Conservation (phyloP, 1,284 basidiomycete genomes). For the Tausonia pullulans region DNA sequence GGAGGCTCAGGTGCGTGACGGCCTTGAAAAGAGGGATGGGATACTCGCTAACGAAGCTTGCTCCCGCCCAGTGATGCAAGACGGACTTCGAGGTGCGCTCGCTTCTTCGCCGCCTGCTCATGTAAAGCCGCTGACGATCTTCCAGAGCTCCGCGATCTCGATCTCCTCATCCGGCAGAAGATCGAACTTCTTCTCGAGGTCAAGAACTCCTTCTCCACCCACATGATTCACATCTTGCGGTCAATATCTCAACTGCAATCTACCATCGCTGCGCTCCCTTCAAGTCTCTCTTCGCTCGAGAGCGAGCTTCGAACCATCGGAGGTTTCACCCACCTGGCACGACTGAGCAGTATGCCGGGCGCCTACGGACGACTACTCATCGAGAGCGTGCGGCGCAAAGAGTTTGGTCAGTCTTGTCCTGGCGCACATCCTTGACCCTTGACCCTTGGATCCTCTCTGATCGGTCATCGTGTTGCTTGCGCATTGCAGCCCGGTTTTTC, state of each 20-base stretch:
- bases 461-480: background rate
- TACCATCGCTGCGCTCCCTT: constrained; percentile 7
- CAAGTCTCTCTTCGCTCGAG: background rate
- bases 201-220: constrained; percentile 16
- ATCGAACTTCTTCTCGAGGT: background rate
- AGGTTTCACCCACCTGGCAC: constrained; percentile 13
- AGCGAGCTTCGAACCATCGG: background rate
- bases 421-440: background rate
- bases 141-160: constrained; percentile 8
- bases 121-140: background rate
- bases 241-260: constrained; percentile 15
- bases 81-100: no score
- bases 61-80: no score
- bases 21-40: no score
- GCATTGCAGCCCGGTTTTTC: constrained; percentile 4
- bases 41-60: no score
- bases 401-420: constrained; percentile 7
- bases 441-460: no score
- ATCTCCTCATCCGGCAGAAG: constrained; percentile 11
- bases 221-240: constrained; percentile 12
- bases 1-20: no score
- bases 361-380: constrained; percentile 14
- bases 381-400: constrained; percentile 6
- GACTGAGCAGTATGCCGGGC: constrained; percentile 7
- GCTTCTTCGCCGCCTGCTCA: no score